Evolutionary conservation across 345 rosid species (phyloP), one percentile per base, ranked within the genome.

Genomic region (Pistacia vera): DNA sequence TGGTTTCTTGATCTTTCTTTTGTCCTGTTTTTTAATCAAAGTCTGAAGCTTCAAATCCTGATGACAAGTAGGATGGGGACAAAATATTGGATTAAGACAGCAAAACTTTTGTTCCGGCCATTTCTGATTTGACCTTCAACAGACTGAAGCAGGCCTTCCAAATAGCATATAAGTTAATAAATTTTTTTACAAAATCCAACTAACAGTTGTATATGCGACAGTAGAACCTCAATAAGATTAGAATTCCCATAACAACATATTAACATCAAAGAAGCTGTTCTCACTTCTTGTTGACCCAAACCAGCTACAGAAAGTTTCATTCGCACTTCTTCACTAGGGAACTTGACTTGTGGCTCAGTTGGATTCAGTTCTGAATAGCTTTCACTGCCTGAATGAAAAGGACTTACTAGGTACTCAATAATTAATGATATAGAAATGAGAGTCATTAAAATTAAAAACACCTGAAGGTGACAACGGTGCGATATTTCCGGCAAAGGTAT

Each of bases 371-470:
- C 87, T 64, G 86, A 86, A 85, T 73, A 77, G 82, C 83, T 77
- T 81, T 86, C 90, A 82, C 78, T 75, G 17, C 84, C 98, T 93
- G 81, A 77, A 75, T 8, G 58, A 83, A 70, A 59, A 58, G 54
- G 58, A 38, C 54, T 62, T 51, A 51, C 44, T 41, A 46, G 44
- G 17, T 54, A 57, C 35, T 28, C 30, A 14, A 63, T 8, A 63
- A 70, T 20, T 49, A 79, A 52, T 56, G 76, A 66, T 18, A 64
- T 67, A 51, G 20, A 54, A 66, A 79, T 22, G n/a, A 71, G 18
- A 60, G 54, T 58, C 16, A 59, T 25, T n/a, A 57, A 63, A 65
- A 44, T 25, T 11, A 66, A 10, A 72, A 71, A 61, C 76, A 92
- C 98, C 92, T 73, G 87, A 80, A 36, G 83, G 75, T 51, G 86